These are phyloP conservation scores for Chenopodium quinoa DNA, from an alignment of 148 eudicot genomes.

Conservation along the genomic window DNA sequence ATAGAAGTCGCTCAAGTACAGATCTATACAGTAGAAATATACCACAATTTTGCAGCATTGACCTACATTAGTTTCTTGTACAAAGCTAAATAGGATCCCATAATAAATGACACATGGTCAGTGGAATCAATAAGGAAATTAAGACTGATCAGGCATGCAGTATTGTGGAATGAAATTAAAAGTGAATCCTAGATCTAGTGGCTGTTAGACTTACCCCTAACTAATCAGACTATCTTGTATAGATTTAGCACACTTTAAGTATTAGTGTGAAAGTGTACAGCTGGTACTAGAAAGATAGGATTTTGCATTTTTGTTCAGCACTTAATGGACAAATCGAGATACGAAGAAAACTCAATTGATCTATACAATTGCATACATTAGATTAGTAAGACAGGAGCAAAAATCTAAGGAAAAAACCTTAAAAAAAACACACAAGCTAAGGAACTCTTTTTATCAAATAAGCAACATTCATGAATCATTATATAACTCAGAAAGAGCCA, in stretches of 20 bases:
- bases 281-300: background rate
- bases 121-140: background rate
- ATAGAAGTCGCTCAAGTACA: background rate
- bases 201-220: background rate
- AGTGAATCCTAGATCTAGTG: background rate
- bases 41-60: background rate
- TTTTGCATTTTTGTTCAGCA: background rate
- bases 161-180: background rate
- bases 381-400: slow-evolving; percentile 2
- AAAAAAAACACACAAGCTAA: background rate
- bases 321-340: background rate
- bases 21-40: background rate
- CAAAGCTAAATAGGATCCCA: background rate
- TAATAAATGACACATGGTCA: background rate
- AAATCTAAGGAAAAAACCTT: background rate
- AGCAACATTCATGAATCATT: slow-evolving; percentile 11
- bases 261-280: background rate
- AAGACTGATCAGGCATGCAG: background rate
- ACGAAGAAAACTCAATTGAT: background rate
- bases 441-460: slow-evolving; percentile 14
- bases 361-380: slow-evolving; percentile 27
- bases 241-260: background rate
- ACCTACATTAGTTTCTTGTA: background rate
- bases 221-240: background rate
- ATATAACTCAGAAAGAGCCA: slow-evolving; percentile 8